Percentiles rank a stretch among this genome's conserved stretches.
Conservation (phyloP, 164 flowering plant species). For the Malania oleifera region DNA sequence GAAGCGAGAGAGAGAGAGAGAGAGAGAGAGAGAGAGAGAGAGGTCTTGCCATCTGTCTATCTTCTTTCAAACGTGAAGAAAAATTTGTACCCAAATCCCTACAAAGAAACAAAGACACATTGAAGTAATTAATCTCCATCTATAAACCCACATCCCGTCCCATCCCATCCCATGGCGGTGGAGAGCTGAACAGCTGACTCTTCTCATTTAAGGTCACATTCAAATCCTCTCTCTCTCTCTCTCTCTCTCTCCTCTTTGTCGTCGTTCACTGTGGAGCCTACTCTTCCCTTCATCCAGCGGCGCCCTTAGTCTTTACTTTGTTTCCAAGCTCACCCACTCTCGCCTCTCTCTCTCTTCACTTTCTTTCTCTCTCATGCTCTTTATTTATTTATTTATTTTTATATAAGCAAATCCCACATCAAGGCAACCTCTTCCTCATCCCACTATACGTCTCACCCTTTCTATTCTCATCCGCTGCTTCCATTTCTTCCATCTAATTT, state of each 20-base stretch:
- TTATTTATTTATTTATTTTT: background rate
- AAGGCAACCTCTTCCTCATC: background rate
- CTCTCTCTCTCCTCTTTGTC: background rate
- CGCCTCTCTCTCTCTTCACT: slow-evolving; percentile 1
- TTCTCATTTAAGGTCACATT: too few relatives aligned
- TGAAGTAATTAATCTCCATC: too few relatives aligned
- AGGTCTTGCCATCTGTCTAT: too few relatives aligned
- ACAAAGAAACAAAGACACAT: too few relatives aligned
- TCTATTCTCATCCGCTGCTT: background rate
- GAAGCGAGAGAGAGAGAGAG: too few relatives aligned
- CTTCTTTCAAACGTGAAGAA: too few relatives aligned
- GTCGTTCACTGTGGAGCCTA: slow-evolving; percentile 20
- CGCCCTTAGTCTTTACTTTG: slow-evolving; percentile 36
- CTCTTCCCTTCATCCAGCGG: slow-evolving; percentile 32
- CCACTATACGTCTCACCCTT: background rate
- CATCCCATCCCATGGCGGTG: too few relatives aligned
- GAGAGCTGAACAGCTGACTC: too few relatives aligned
- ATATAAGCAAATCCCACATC: slow-evolving; percentile 7
- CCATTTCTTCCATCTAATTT: background rate
- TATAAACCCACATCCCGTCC: too few relatives aligned
- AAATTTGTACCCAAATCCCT: too few relatives aligned
- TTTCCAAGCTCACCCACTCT: slow-evolving; percentile 47
- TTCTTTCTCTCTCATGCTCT: slow-evolving; percentile 7
- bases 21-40: too few relatives aligned
- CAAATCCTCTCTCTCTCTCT: slow-evolving; percentile 1